Conservation (phyloP, 2,329 filamentous ascomycete species). For the Nigrograna mackinnonii region DNA sequence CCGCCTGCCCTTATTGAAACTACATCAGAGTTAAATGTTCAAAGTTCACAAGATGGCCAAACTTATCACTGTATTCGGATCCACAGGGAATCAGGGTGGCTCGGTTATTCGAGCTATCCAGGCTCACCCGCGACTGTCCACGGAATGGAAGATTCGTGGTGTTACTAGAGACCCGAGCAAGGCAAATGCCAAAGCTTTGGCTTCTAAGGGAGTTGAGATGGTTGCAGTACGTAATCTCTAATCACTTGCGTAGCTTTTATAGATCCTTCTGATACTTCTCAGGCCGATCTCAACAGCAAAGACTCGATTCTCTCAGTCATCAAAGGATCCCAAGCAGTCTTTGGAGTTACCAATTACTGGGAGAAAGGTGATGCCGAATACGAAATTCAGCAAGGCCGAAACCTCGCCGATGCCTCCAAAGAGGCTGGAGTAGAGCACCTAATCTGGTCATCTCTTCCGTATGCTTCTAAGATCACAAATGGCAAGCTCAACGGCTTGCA, state of each 20-base stretch:
- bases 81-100: conserved; percentile 63
- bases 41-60: conserved; percentile 27
- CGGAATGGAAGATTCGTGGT: conserved; percentile 55
- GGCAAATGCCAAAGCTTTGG: conserved; percentile 48
- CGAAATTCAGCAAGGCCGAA: conserved; percentile 17
- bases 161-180: conserved; percentile 56
- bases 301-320: conserved; percentile 13
- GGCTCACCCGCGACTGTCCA: conserved; percentile 46
- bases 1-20: too few relatives aligned
- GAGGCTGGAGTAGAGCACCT: conserved; percentile 13
- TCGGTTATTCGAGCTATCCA: conserved; percentile 53
- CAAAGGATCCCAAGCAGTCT: conserved; percentile 15
- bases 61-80: conserved; percentile 61
- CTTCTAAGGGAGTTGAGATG: conserved; percentile 16
- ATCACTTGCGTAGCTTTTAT: not conserved
- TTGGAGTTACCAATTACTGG: conserved; percentile 20
- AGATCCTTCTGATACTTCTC: not conserved
- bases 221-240: conserved; percentile 12
- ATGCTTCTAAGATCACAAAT: conserved; percentile 20
- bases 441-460: conserved; percentile 16
- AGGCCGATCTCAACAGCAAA: conserved; percentile 16
- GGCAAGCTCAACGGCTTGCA: conserved; percentile 33
- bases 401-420: conserved; percentile 15
- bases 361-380: conserved; percentile 12
- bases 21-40: not conserved